Base-by-base conservation (phyloP, 1,284 basidiomycete genomes). In the Leccinum ponderosum region DNA sequence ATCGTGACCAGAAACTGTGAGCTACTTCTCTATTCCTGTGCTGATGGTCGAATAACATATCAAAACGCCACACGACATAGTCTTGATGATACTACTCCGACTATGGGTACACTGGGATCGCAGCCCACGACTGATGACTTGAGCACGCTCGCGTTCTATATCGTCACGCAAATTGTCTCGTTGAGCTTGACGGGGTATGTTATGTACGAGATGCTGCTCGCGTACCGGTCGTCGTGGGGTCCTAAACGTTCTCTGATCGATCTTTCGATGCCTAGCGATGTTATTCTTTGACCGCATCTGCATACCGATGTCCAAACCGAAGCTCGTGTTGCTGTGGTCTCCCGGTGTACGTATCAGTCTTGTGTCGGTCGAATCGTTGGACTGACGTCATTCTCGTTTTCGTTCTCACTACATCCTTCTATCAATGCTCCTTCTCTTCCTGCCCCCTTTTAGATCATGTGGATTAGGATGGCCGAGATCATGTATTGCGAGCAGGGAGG, bases 1-100 rank as follows among this genome's bases (percentile, higher is more conserved):
- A 70, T 79, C n/a, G 75, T 70, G 7, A 72, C 69, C 29, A 74
- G 74, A 39, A 77, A 80, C 57, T 80, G 80, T 81, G 56, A 62
- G 79, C 4, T 7, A 5, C 22, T 3, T 6, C 31, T 11, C 31
- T 4, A 31, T 53, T 25, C 25, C 22, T n/a, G n/a, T 33, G 54
- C 52, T 59, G 20, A 53, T 67, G 6, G 1, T 9, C 15, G 0
- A 31, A 22, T 14, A 20, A 39, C 7, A n/a, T 39, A 39, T 42
- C 39, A 42, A 42, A 17, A 42, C 3, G 39, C 39, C 39, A 42
- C 39, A 56, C 5, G 5, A 14, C 22, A 29, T 11, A 31, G 67
- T 68, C 60, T 68, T 82, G 53, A 68, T 81, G 25, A 27, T 27
- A 31, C 66, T 82, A 50, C 68, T 81, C 15, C 77, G 81, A 27